Percentiles rank a stretch among this genome's conserved stretches.
These are phyloP conservation scores for Paecilomyces sp. DNA, from an alignment of 2,329 filamentous ascomycete genomes.

Conservation along the genomic window DNA sequence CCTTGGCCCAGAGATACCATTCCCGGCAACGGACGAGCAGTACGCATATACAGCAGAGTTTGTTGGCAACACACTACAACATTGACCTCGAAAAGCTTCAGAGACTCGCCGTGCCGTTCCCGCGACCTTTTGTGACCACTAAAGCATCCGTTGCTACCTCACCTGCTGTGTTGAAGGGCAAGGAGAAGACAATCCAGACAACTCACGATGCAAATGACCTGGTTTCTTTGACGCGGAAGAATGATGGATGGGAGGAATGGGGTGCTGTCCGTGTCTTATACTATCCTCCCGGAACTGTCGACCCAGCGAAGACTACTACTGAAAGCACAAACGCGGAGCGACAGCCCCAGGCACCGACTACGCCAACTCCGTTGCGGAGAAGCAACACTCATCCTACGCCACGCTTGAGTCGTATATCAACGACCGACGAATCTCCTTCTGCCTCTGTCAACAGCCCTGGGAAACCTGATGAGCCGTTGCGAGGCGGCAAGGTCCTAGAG, in stretches of 20 bases:
- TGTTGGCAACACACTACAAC: constrained; percentile 77
- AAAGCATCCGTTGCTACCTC: constrained; percentile 46
- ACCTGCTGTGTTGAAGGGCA: constrained; percentile 60
- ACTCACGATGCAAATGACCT: constrained; percentile 76
- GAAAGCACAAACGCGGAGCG: constrained; percentile 22
- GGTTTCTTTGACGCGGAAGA: constrained; percentile 61
- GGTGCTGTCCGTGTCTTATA: constrained; percentile 74
- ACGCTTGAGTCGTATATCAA: constrained; percentile 39
- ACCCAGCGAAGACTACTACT: constrained; percentile 23
- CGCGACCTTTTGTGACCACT: constrained; percentile 56
- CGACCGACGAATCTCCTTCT: constrained; percentile 43
- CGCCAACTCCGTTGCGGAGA: constrained; percentile 69
- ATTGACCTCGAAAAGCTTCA: constrained; percentile 71
- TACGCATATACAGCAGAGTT: constrained; percentile 60
- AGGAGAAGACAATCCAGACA: constrained; percentile 57
- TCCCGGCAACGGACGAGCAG: constrained; percentile 70
- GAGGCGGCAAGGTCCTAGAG: constrained; percentile 53
- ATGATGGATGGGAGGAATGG: constrained; percentile 63
- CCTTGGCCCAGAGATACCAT: constrained; percentile 87
- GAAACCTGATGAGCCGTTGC: constrained; percentile 29
- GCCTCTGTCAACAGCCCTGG: constrained; percentile 37
- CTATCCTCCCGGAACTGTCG: constrained; percentile 47
- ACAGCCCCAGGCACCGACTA: constrained; percentile 50
- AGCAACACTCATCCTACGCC: constrained; percentile 55
- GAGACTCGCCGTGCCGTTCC: constrained; percentile 74